Evolutionary conservation across 2,329 filamentous ascomycete genomes (phyloP).

Genomic region (Pseudogymnoascus sp.): DNA sequence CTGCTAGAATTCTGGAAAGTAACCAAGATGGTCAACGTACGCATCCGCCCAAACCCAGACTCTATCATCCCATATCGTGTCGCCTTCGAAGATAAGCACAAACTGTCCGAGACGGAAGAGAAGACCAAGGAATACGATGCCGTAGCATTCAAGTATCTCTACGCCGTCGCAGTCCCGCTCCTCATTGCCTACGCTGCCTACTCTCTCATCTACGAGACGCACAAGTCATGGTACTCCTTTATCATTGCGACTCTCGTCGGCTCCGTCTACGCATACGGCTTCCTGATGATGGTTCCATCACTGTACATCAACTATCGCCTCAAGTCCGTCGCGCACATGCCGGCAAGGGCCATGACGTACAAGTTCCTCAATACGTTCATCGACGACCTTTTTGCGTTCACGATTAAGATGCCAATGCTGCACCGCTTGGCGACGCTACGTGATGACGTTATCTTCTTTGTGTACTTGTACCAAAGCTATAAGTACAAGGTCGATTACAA

Average conservation of each 20-base stretch:
- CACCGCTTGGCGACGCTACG: constrained; percentile 86
- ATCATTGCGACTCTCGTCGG: constrained; percentile 91
- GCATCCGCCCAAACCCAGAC: constrained; percentile 61
- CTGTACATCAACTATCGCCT: constrained; percentile 99
- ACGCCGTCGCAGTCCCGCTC: constrained; percentile 81
- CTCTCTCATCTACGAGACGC: constrained; percentile 82
- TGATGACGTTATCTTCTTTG: constrained; percentile 96
- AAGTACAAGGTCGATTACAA: constrained; percentile 87
- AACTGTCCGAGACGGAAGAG: constrained; percentile 87
- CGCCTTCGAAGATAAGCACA: constrained; percentile 91
- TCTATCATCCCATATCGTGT: constrained; percentile 72
- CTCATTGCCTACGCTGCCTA: constrained; percentile 84
- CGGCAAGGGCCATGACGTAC: constrained; percentile 91
- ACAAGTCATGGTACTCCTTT: constrained; percentile 98
- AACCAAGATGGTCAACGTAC: constrained; percentile 87
- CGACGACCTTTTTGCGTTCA: constrained; percentile 96
- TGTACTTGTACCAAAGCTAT: constrained; percentile 92
- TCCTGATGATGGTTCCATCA: constrained; percentile 97
- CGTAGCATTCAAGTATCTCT: constrained; percentile 96
- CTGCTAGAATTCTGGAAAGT: constrained; percentile 85
- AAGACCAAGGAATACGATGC: constrained; percentile 98
- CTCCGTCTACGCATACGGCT: constrained; percentile 94
- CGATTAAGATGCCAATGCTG: constrained; percentile 96
- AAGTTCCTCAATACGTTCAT: constrained; percentile 99
- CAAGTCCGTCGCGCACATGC: constrained; percentile 94